A percentile compares a stretch with the other conserved stretches of the same genome.
These are phyloP conservation scores for Peltaster fructicola DNA, from an alignment of 2,329 filamentous ascomycete species.

Conservation along the genomic window DNA sequence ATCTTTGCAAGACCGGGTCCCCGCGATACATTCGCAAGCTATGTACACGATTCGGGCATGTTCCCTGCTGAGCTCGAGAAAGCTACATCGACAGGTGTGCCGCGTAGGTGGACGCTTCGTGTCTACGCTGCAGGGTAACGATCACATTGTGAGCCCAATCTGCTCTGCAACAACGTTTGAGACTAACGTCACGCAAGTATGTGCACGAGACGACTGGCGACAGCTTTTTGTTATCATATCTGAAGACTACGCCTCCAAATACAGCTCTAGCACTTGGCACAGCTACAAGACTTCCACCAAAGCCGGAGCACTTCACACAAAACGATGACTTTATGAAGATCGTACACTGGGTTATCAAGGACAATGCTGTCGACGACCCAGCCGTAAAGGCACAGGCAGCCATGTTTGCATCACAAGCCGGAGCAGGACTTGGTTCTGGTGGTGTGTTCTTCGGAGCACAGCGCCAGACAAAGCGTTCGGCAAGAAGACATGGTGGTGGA, in stretches of 20 bases:
- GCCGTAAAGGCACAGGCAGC: conserved; percentile 40
- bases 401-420: conserved; percentile 41
- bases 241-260: conserved; percentile 36
- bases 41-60: too few species aligned
- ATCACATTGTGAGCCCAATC: too few species aligned
- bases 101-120: too few species aligned
- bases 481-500: conserved; percentile 20
- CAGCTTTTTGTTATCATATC: too few species aligned
- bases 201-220: too few species aligned
- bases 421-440: conserved; percentile 34
- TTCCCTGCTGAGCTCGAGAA: too few species aligned
- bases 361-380: conserved; percentile 38
- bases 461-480: conserved; percentile 11
- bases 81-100: too few species aligned
- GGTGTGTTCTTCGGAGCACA: conserved; percentile 28
- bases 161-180: too few species aligned
- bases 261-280: conserved; percentile 37
- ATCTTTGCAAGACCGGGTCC: too few species aligned
- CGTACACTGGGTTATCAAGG: conserved; percentile 36
- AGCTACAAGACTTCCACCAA: conserved; percentile 36
- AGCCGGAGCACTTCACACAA: conserved; percentile 36
- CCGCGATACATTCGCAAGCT: too few species aligned
- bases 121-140: too few species aligned
- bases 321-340: conserved; percentile 39
- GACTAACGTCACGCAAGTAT: too few species aligned